Conservation (phyloP, 306 rosid species). For the Gleditsia sinensis region DNA sequence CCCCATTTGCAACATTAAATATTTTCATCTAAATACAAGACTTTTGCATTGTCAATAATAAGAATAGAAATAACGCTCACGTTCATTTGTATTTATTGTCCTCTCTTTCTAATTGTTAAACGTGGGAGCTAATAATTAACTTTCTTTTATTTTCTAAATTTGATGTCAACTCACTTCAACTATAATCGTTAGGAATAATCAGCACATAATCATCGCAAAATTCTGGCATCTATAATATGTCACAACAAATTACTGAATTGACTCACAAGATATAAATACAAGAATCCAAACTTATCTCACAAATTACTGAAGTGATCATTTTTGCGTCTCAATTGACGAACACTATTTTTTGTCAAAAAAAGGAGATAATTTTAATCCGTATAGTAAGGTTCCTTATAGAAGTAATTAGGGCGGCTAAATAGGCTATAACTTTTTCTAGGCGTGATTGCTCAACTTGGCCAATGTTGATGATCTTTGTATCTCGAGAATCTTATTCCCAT, state of each 20-base stretch:
- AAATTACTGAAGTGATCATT: neutral
- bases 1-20: too few species aligned
- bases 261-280: too few species aligned
- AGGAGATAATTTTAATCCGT: neutral
- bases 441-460: neutral
- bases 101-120: too few species aligned
- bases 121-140: too few species aligned
- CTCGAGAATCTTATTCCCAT: neutral
- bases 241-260: neutral
- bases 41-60: too few species aligned
- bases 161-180: too few species aligned
- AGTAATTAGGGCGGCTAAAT: neutral
- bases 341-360: neutral
- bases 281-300: neutral
- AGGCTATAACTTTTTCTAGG: neutral
- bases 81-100: too few species aligned
- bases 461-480: neutral
- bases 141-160: neutral
- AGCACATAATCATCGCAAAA: neutral
- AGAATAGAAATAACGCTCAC: too few species aligned
- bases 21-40: too few species aligned
- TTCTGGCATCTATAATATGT: neutral
- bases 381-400: neutral
- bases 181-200: too few species aligned
- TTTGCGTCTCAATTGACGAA: neutral